Conservation (phyloP, 2,329 filamentous ascomycete genomes). For the Shiraia bambusicola region DNA sequence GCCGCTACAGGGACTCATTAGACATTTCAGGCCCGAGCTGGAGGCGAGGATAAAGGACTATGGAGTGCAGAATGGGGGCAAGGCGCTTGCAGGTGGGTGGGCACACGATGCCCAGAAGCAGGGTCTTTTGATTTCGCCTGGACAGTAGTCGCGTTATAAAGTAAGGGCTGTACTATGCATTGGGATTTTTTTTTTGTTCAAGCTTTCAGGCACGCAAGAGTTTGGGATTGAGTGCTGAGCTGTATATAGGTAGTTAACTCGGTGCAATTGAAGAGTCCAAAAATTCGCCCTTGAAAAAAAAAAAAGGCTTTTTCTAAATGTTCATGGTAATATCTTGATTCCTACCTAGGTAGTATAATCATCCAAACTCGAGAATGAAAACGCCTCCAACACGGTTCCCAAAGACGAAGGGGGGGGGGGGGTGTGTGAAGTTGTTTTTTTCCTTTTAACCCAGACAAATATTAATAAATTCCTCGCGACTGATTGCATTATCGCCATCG, state of each 20-base stretch:
- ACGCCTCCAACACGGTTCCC: slow-evolving; percentile 8
- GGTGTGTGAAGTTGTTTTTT: too few relatives aligned
- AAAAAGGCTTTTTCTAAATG: neutral
- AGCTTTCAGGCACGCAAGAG: slow-evolving; percentile 14
- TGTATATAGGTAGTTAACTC: slow-evolving; percentile 43
- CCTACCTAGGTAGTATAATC: too few relatives aligned
- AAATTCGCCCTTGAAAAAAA: neutral
- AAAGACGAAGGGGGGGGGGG: too few relatives aligned
- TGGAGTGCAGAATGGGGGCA: slow-evolving; percentile 69
- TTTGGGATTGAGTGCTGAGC: slow-evolving; percentile 22
- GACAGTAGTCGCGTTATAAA: slow-evolving; percentile 62
- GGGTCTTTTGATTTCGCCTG: slow-evolving; percentile 83
- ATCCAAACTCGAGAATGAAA: neutral
- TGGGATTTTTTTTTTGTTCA: slow-evolving; percentile 31
- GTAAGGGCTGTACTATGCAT: slow-evolving; percentile 33
- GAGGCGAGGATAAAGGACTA: slow-evolving; percentile 87
- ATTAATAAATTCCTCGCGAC: slow-evolving; percentile 64
- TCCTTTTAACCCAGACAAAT: slow-evolving; percentile 57
- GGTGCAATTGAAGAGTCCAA: slow-evolving; percentile 23
- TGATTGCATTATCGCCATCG: slow-evolving; percentile 80
- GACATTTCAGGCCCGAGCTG: slow-evolving; percentile 95
- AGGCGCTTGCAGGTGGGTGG: slow-evolving; percentile 86
- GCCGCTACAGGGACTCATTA: slow-evolving; percentile 96
- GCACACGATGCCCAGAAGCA: slow-evolving; percentile 70
- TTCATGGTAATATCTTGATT: neutral